These are phyloP conservation scores for Paracoccidioides brasiliensis DNA, from an alignment of 2,329 filamentous ascomycete species.

Conservation along the genomic window DNA sequence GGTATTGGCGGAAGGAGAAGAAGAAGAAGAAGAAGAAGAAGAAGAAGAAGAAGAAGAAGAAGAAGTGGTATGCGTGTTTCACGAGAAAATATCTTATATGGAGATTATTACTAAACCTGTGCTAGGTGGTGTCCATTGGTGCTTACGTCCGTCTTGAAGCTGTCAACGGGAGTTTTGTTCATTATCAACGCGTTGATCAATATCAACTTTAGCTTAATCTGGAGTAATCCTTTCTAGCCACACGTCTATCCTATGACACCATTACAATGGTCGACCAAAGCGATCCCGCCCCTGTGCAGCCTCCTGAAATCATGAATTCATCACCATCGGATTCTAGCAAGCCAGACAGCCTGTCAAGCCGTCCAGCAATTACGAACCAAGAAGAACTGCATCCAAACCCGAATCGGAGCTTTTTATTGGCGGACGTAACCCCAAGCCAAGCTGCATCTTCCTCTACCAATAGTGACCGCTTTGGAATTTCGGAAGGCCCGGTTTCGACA, in stretches of 20 bases:
- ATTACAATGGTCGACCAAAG: slow-evolving; percentile 4
- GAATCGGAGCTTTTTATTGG: background rate
- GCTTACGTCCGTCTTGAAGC: too few species aligned
- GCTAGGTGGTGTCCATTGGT: too few species aligned
- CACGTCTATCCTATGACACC: background rate
- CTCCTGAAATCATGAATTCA: background rate
- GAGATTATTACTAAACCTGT: too few species aligned
- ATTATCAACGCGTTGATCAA: background rate
- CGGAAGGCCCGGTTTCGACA: background rate
- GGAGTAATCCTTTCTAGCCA: background rate
- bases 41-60: too few species aligned
- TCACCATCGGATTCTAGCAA: background rate
- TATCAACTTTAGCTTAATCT: too few species aligned
- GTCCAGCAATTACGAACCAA: background rate
- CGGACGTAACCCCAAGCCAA: background rate
- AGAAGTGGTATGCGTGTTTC: too few species aligned
- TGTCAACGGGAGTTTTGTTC: background rate
- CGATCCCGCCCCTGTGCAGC: background rate
- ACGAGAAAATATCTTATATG: too few species aligned
- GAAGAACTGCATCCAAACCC: background rate
- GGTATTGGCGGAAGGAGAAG: background rate
- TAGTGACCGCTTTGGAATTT: background rate
- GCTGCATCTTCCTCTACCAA: background rate
- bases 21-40: too few species aligned
- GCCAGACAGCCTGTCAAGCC: background rate